phyloP scores from a whole-genome alignment of 345 rosid species.

The Hibiscus syriacus region DNA sequence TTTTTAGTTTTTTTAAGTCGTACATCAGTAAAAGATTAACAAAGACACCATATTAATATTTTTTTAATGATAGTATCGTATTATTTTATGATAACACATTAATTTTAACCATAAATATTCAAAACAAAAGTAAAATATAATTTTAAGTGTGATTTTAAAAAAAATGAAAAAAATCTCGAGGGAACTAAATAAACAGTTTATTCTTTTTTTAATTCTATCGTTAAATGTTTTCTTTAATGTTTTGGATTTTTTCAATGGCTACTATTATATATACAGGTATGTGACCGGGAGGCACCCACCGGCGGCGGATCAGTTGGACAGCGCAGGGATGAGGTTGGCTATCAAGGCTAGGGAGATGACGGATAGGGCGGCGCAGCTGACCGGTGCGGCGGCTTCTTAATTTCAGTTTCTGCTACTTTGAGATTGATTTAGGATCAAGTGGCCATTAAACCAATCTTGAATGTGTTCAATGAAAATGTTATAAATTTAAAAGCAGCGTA shows the following conservation, averaged over 20 bases:
- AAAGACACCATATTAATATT: no score
- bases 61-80: no score
- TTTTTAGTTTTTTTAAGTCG: no score
- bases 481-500: not conserved
- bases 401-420: not conserved
- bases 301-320: slow-evolving; percentile 59
- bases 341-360: slow-evolving; percentile 66
- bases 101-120: no score
- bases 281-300: slow-evolving; percentile 65
- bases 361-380: slow-evolving; percentile 56
- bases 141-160: no score
- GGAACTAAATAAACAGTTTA: no score
- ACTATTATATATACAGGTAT: slow-evolving; percentile 30
- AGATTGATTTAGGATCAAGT: not conserved
- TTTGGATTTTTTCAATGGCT: not conserved
- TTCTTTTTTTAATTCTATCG: no score
- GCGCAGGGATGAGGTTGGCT: slow-evolving; percentile 57
- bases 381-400: slow-evolving; percentile 14
- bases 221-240: no score
- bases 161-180: no score
- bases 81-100: no score
- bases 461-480: not conserved
- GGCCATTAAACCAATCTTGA: not conserved
- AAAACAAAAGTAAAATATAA: no score
- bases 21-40: no score